A percentile compares a stretch with the other conserved stretches of the same genome.
phyloP scores from a whole-genome alignment of 2,329 filamentous ascomycete species.

The Lachnellula willkommii region DNA sequence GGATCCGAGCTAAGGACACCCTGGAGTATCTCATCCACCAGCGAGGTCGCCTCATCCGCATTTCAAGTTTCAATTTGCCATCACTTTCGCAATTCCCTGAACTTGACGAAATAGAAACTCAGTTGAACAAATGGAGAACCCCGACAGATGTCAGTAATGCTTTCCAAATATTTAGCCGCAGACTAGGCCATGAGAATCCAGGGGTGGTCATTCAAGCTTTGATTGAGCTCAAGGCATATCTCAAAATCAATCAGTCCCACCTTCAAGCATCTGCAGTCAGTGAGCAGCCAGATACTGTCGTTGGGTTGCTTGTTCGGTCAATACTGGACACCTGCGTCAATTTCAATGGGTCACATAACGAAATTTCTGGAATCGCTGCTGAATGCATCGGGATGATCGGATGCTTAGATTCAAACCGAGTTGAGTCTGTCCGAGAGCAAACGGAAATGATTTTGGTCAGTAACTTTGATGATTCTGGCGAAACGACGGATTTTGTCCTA shows the following conservation, averaged over 20 bases:
- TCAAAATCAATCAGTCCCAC: constrained; percentile 68
- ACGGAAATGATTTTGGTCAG: constrained; percentile 79
- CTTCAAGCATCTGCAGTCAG: constrained; percentile 75
- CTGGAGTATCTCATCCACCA: constrained; percentile 43
- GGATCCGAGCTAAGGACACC: constrained; percentile 54
- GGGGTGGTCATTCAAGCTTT: constrained; percentile 81
- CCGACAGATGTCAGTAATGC: constrained; percentile 61
- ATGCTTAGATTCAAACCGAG: constrained; percentile 83
- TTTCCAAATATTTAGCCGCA: constrained; percentile 65
- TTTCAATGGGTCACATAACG: constrained; percentile 62
- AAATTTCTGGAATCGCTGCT: constrained; percentile 69
- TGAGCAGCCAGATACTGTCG: constrained; percentile 73
- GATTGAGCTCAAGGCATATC: constrained; percentile 67
- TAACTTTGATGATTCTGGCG: constrained; percentile 74
- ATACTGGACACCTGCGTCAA: constrained; percentile 81
- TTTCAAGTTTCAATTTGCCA: constrained; percentile 70
- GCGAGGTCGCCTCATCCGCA: constrained; percentile 47
- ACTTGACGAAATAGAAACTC: constrained; percentile 61
- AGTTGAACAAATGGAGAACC: constrained; percentile 59
- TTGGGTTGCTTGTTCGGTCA: constrained; percentile 66
- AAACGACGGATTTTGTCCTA: constrained; percentile 80
- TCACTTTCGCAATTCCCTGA: constrained; percentile 67
- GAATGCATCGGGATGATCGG: constrained; percentile 84
- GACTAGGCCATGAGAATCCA: constrained; percentile 76
- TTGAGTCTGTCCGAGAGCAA: constrained; percentile 74